Conservation (phyloP, 2,329 filamentous ascomycete genomes). For the Fusarium virguliforme region DNA sequence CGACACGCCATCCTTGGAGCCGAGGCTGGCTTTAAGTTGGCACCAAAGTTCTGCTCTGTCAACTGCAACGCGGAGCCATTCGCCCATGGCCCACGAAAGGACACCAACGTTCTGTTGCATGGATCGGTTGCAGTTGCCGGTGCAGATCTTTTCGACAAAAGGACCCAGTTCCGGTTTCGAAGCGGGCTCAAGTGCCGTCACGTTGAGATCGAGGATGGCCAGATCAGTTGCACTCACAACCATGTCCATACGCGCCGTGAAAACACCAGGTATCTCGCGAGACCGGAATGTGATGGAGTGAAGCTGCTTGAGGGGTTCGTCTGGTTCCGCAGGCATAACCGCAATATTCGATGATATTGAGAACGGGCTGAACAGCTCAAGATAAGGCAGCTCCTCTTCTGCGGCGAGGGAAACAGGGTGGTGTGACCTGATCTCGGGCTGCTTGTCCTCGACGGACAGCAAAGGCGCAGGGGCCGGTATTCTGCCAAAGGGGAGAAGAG, state of each 20-base stretch:
- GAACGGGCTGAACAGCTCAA: conserved; percentile 80
- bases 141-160: conserved; percentile 65
- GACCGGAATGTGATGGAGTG: conserved; percentile 70
- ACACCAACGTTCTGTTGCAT: conserved; percentile 72
- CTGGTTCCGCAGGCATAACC: conserved; percentile 58
- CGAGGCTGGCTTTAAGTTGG: conserved; percentile 66
- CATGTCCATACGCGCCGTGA: conserved; percentile 72
- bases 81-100: conserved; percentile 77
- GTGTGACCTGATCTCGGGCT: conserved; percentile 71
- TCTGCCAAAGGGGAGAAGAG: conserved; percentile 67
- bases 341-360: conserved; percentile 71
- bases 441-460: conserved; percentile 49
- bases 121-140: conserved; percentile 59
- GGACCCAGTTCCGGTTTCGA: conserved; percentile 72
- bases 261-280: conserved; percentile 65
- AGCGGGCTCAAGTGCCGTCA: conserved; percentile 71
- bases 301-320: conserved; percentile 63
- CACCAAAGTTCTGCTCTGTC: conserved; percentile 76
- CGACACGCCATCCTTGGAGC: conserved; percentile 51
- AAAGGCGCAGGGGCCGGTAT: conserved; percentile 50
- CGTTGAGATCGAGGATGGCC: conserved; percentile 66
- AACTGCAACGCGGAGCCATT: conserved; percentile 76
- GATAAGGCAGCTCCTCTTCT: conserved; percentile 76
- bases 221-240: conserved; percentile 70
- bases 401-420: conserved; percentile 75